phyloP scores from a whole-genome alignment of 2,329 filamentous ascomycete species.

The Colletotrichum paranaense region DNA sequence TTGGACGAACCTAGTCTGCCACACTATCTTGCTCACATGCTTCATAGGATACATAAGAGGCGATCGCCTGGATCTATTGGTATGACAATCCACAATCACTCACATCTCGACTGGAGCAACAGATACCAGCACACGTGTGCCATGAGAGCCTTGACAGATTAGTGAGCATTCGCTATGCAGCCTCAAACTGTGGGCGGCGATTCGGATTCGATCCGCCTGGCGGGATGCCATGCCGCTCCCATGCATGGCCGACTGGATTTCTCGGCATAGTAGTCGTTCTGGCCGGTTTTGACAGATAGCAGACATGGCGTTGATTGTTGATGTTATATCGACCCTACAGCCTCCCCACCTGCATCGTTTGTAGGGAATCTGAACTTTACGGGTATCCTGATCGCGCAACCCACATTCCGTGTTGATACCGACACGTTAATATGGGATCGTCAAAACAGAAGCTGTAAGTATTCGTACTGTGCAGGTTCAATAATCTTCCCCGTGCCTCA shows the following conservation, averaged over 20 bases:
- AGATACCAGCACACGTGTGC: not conserved
- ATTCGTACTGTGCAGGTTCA: not conserved
- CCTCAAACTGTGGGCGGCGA: not conserved
- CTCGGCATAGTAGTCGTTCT: not conserved
- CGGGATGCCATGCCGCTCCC: slow-evolving; percentile 12
- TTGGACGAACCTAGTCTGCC: slow-evolving; percentile 25
- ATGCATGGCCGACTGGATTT: not conserved
- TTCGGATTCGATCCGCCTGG: slow-evolving; percentile 24
- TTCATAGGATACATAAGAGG: not conserved
- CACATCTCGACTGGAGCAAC: not conserved
- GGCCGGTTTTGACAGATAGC: not conserved
- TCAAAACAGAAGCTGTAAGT: not conserved
- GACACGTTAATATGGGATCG: not conserved
- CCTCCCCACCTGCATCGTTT: not conserved
- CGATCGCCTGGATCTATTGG: not conserved
- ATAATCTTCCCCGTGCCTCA: not conserved
- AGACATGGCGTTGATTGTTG: not conserved
- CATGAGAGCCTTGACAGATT: not conserved
- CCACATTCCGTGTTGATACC: not conserved
- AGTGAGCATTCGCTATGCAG: not conserved
- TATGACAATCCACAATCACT: not conserved
- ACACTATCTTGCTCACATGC: slow-evolving; percentile 8
- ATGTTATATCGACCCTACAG: not conserved
- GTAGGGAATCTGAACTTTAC: not conserved
- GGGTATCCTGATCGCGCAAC: not conserved